Percentiles rank a stretch among this genome's conserved stretches.
Conservation (phyloP, 345 rosid species). For the Brassica rapa region DNA sequence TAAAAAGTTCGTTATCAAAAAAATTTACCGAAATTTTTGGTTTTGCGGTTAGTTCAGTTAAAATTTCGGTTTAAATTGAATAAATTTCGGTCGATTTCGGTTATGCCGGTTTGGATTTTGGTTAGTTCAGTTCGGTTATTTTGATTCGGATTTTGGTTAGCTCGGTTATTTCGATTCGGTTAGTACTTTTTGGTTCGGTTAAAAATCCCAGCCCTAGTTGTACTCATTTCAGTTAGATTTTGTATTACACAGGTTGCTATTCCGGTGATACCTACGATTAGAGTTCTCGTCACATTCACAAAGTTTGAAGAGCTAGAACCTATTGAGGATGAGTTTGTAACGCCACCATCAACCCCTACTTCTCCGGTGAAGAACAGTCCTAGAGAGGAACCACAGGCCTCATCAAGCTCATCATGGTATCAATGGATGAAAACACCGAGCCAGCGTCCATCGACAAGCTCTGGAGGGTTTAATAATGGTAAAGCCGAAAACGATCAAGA, state of each 20-base stretch:
- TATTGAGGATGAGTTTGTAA: conserved; percentile 75
- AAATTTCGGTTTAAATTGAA: too few species aligned
- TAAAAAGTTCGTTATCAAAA: too few species aligned
- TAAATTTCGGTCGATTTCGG: too few species aligned
- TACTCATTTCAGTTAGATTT: background rate
- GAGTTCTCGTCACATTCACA: conserved; percentile 88
- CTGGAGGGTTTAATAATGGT: conserved; percentile 37
- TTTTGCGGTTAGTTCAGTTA: too few species aligned
- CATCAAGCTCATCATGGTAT: conserved; percentile 81
- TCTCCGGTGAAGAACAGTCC: conserved; percentile 64
- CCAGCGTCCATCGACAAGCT: conserved; percentile 54
- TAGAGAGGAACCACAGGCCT: conserved; percentile 42
- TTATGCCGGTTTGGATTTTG: too few species aligned
- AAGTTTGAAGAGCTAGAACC: conserved; percentile 94
- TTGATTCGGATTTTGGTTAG: too few species aligned
- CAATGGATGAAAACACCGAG: conserved; percentile 94
- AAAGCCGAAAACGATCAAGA: conserved; percentile 73
- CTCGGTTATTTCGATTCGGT: too few species aligned
- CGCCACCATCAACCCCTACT: conserved; percentile 94
- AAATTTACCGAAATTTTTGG: too few species aligned
- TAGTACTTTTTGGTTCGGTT: too few species aligned
- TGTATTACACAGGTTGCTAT: conserved; percentile 80
- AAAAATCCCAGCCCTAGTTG: too few species aligned
- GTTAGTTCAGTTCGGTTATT: too few species aligned
- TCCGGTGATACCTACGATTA: conserved; percentile 95